These are phyloP conservation scores for Annulohypoxylon bovei DNA, from an alignment of 495 filamentous ascomycete species.

Conservation along the genomic window DNA sequence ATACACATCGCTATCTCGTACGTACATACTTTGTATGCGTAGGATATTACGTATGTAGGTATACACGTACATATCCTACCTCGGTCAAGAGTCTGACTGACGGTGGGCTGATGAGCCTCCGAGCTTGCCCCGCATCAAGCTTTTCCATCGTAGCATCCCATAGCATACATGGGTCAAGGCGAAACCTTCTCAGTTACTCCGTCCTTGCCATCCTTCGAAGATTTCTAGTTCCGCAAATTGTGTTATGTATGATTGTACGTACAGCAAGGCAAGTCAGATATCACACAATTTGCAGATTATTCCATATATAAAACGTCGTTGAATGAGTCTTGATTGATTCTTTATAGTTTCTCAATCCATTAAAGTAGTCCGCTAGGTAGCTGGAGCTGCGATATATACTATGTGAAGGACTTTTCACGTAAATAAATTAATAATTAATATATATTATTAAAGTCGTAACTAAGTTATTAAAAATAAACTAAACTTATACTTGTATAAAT, in stretches of 20 bases:
- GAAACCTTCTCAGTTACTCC: no score
- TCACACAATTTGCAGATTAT: neutral
- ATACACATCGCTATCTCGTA: no score
- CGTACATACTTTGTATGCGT: no score
- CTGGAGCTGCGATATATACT: neutral
- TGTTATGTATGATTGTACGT: neutral
- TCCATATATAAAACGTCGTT: neutral
- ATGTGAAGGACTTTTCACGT: no score
- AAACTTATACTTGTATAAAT: no score
- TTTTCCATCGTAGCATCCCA: neutral
- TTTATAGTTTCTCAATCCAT: neutral
- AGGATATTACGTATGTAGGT: no score
- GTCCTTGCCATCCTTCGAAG: neutral
- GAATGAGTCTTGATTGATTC: neutral
- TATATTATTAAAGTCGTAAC: no score
- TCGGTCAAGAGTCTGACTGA: neutral
- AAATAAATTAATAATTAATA: no score
- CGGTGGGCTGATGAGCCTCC: conserved; percentile 12
- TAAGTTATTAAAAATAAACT: no score
- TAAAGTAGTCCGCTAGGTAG: neutral
- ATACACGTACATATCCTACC: neutral
- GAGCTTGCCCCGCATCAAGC: conserved; percentile 17
- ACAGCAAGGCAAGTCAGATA: neutral
- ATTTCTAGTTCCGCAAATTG: neutral
- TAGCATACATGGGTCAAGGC: neutral